Evolutionary conservation across 2,329 filamentous ascomycete species (phyloP).

Genomic region (Aspergillus ruber): DNA sequence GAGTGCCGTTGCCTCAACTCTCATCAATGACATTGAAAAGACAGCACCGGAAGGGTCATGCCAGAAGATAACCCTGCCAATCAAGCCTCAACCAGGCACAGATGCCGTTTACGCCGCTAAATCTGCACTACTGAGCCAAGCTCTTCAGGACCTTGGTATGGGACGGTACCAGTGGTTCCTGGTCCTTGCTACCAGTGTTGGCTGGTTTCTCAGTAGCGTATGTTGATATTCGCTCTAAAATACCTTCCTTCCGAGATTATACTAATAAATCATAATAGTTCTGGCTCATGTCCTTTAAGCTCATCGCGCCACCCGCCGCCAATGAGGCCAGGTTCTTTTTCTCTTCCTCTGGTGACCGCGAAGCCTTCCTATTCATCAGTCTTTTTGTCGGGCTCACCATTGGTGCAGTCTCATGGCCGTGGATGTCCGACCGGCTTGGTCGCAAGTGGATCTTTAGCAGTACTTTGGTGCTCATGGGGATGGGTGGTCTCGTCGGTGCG

Average conservation of each 20-base stretch:
- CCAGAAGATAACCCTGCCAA: not conserved
- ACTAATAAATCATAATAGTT: constrained; percentile 5
- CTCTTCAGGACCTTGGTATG: constrained; percentile 15
- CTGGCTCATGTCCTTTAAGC: constrained; percentile 13
- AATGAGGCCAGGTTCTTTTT: constrained; percentile 17
- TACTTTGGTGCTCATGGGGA: constrained; percentile 13
- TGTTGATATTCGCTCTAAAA: not conserved
- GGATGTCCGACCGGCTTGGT: constrained; percentile 14
- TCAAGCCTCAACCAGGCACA: constrained; percentile 2
- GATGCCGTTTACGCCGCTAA: constrained; percentile 10
- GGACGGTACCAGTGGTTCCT: constrained; percentile 15
- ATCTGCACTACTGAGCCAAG: constrained; percentile 11
- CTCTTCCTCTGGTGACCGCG: constrained; percentile 5
- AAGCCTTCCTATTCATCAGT: constrained; percentile 11
- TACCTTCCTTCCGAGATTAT: no score
- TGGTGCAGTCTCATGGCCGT: constrained; percentile 12
- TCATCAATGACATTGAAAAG: constrained; percentile 6
- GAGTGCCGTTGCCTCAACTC: constrained; percentile 6
- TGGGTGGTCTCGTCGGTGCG: constrained; percentile 14
- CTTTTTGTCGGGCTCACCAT: constrained; percentile 9
- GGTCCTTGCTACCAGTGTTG: constrained; percentile 13
- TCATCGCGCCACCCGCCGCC: constrained; percentile 12
- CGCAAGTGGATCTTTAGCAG: constrained; percentile 15
- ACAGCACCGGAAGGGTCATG: constrained; percentile 1
- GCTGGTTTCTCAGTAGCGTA: constrained; percentile 18